phyloP scores from a whole-genome alignment of 176 grass and related monocot genomes.

The Coix lacrymajobi region DNA sequence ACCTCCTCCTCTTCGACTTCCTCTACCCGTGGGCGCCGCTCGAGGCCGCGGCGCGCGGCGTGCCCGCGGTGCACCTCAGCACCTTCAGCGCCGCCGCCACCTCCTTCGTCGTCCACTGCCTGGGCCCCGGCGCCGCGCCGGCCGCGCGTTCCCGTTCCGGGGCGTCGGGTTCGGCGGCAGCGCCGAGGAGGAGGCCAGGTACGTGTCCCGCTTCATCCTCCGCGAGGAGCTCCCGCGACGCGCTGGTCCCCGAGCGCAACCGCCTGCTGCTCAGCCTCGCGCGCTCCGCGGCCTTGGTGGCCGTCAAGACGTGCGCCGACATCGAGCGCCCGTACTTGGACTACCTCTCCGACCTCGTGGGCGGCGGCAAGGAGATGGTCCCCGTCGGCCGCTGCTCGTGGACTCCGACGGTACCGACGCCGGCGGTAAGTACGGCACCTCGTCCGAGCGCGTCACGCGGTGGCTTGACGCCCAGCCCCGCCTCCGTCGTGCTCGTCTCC shows the following conservation, averaged over 20 bases:
- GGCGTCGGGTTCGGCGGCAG: constrained; percentile 33
- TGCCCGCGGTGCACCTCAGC: constrained; percentile 50
- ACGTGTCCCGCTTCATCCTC: constrained; percentile 5
- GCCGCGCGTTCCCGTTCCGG: constrained; percentile 57
- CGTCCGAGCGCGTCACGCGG: constrained; percentile 6
- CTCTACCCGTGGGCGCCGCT: constrained; percentile 69
- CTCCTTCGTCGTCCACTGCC: constrained; percentile 43
- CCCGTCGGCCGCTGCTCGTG: constrained; percentile 46
- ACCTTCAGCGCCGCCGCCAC: constrained; percentile 41
- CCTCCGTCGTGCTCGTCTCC: constrained; percentile 62
- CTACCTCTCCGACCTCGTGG: constrained; percentile 39
- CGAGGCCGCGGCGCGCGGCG: constrained; percentile 26
- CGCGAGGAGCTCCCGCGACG: background rate
- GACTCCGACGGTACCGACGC: background rate
- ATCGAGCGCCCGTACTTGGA: constrained; percentile 58
- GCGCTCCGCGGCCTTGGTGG: constrained; percentile 51
- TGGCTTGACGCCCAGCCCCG: constrained; percentile 50
- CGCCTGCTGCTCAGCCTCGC: constrained; percentile 37
- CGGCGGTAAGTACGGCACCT: background rate
- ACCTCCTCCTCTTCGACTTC: constrained; percentile 74
- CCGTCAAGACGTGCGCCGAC: constrained; percentile 51
- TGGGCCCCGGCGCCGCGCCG: too few species aligned
- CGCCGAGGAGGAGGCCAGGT: constrained; percentile 34
- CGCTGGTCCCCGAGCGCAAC: constrained; percentile 23
- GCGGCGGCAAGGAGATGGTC: constrained; percentile 52